Evolutionary conservation across 2,329 filamentous ascomycete genomes (phyloP), one percentile per base, ranked within the genome.

Genomic region (Ophiocordyceps camponoti-leonardi): DNA sequence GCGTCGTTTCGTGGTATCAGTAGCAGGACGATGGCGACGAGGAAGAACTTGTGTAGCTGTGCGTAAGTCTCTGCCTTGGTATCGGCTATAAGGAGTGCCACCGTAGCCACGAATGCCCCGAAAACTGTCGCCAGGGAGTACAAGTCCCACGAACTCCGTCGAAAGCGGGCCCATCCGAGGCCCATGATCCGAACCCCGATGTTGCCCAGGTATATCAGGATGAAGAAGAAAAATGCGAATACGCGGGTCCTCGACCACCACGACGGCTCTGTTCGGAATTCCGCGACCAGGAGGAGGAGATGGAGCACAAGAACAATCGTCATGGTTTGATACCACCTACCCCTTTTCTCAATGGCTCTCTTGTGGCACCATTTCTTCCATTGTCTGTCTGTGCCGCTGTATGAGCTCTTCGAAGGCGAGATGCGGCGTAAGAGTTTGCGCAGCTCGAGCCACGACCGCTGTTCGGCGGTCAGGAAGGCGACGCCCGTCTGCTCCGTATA

Each of bases 401-500:
- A 84, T 2, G 90, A 90, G 50, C 86, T 82, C 61, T 94, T 96
- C 0, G 92, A 95, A 4, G 92, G 92, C 4, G 88, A 90, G 12
- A 98, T 87, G 59, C 96, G 92, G 44, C 86, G 77, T 37, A 98
- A 68, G 22, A 95, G 70, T 63, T 98, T 98, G 47, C 92, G 77
- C 53, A 98, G 65, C 61, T 98, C 92, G 14, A 98, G 75, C 92
- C 92, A 98, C 0, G 90, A 94, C 53, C 92, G 81, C 60, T 98
- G 92, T 55, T 98, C 92, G 0, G 88, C 83, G 1, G 92, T 98
- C 54, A 98, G 68, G 60, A 90, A 98, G 2, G 92, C 92, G 41
- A 98, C 92, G 1, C 92, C 92, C 0, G 92, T 98, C 63, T 96
- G 88, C 63, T 98, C 92, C 0, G 92, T 98, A 63, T 98, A 98